Evolutionary conservation across 768 basidiomycete genomes (phyloP).

Genomic region (Floccularia luteovirens): DNA sequence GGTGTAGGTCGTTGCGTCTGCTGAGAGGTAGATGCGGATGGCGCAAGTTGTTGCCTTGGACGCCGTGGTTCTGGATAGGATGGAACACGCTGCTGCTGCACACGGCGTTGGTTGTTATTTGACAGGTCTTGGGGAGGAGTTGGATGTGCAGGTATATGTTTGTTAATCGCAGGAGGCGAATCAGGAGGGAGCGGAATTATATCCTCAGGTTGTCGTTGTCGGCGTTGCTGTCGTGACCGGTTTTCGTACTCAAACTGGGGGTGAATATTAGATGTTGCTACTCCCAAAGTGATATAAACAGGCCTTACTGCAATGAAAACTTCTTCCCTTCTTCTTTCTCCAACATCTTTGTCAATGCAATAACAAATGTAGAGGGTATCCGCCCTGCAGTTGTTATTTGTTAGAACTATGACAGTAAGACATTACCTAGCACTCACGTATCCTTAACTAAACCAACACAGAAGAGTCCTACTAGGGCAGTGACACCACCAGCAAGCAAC

Average conservation of each 20-base stretch:
- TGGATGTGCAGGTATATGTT: constrained; percentile 7
- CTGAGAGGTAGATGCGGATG: constrained; percentile 12
- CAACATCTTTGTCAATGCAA: constrained; percentile 39
- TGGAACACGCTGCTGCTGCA: neutral
- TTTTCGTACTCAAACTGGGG: constrained; percentile 25
- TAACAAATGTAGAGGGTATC: constrained; percentile 42
- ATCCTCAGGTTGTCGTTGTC: constrained; percentile 7
- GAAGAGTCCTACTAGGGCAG: constrained; percentile 76
- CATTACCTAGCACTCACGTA: constrained; percentile 22
- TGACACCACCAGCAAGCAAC: constrained; percentile 70
- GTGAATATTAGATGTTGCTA: neutral
- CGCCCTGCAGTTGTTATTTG: constrained; percentile 17
- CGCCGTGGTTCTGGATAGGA: constrained; percentile 9
- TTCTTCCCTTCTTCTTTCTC: constrained; percentile 30
- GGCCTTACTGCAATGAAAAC: constrained; percentile 30
- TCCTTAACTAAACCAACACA: constrained; percentile 80
- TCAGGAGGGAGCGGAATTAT: constrained; percentile 8
- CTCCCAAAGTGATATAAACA: constrained; percentile 2
- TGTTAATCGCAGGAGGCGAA: constrained; percentile 6
- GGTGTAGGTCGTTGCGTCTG: constrained; percentile 20
- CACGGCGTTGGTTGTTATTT: constrained; percentile 5
- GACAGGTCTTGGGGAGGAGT: constrained; percentile 6
- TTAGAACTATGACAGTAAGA: neutral
- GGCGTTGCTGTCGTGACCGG: constrained; percentile 1
- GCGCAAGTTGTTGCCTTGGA: constrained; percentile 12